Conservation (phyloP, 164 flowering plant genomes). For the Paratinospora sagittata region DNA sequence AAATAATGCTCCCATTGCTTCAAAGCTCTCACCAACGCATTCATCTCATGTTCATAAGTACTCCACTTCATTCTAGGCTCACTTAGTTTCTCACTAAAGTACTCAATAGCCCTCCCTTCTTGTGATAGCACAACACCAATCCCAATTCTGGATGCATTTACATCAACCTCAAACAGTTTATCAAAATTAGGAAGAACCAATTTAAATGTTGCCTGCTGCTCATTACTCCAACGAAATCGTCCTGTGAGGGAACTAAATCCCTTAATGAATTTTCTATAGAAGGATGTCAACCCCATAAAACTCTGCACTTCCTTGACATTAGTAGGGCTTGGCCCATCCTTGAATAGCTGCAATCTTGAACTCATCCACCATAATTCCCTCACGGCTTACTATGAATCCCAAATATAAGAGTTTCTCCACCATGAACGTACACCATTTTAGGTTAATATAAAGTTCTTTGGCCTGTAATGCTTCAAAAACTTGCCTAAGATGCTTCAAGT, state of each 20-base stretch:
- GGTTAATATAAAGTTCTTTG: no score
- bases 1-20: neutral
- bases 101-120: constrained; percentile 2
- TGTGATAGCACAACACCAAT: neutral
- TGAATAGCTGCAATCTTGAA: neutral
- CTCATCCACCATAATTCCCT: neutral
- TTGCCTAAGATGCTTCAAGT: neutral
- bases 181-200: neutral
- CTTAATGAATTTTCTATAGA: neutral
- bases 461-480: neutral
- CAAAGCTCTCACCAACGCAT: neutral
- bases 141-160: neutral
- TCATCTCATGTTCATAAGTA: neutral
- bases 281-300: neutral
- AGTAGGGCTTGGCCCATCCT: neutral
- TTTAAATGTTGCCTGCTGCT: no score
- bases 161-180: neutral
- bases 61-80: neutral
- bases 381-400: neutral
- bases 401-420: neutral
- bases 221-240: neutral
- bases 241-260: neutral
- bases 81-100: neutral
- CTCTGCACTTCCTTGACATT: neutral
- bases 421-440: neutral